A percentile compares a stretch with the other conserved stretches of the same genome.
These are phyloP conservation scores for Discostella pseudostelligera DNA, from an alignment of 108 stramenopile genomes.

Conservation along the genomic window DNA sequence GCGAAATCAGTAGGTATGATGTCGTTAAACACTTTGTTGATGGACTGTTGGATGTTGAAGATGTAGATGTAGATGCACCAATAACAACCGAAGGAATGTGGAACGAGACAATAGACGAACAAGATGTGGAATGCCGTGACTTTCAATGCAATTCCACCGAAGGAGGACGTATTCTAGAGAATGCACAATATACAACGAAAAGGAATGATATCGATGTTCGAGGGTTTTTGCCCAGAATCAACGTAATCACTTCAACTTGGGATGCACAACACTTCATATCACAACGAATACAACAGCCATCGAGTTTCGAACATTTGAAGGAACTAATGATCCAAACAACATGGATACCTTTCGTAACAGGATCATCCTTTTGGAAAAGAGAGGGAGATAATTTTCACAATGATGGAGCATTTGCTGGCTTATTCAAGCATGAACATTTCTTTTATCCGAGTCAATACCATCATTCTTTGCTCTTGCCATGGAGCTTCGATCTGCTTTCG, in stretches of 20 bases:
- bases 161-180: too few relatives aligned
- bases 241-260: conserved; percentile 42
- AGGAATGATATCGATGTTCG: conserved; percentile 4
- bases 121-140: neutral
- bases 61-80: neutral
- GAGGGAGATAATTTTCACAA: conserved; percentile 27
- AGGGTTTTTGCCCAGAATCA: conserved; percentile 18
- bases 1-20: conserved; percentile 52
- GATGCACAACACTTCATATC: conserved; percentile 6
- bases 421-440: neutral
- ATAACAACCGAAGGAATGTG: neutral
- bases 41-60: conserved; percentile 33
- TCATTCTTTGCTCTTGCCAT: conserved; percentile 30
- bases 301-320: conserved; percentile 24
- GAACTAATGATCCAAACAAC: conserved; percentile 51
- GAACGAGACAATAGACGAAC: neutral
- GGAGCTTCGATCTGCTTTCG: conserved; percentile 27
- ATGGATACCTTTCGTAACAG: conserved; percentile 53
- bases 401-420: conserved; percentile 43
- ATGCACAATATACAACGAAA: neutral
- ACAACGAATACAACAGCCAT: conserved; percentile 30
- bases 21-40: conserved; percentile 62
- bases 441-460: neutral
- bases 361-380: conserved; percentile 20
- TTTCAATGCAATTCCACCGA: neutral